Evolutionary conservation across 345 rosid species (phyloP), one percentile per base, ranked within the genome.

Genomic region (Viola odorata): DNA sequence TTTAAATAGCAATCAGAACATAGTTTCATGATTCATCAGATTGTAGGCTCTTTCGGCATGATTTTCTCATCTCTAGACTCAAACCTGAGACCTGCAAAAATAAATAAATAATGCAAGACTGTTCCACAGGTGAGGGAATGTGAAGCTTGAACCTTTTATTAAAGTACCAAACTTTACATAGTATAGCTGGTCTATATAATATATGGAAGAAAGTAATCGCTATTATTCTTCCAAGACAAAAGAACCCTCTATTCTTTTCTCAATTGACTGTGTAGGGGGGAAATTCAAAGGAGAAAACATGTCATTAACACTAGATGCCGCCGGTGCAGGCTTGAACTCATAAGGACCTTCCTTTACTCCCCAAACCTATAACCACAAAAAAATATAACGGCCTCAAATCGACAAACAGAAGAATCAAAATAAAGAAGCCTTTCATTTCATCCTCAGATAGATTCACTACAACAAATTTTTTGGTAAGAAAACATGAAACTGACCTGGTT

Each of bases 211-310:
- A 23, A 23, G 32, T 0, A 23, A 23, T 23, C 32, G 32, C 32
- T 23, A 68, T 84, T 65, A 84, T 70, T 85, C 98, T 69, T 80
- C 81, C 80, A 91, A 74, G 58, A 87, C 82, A 73, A 85, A 83
- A 10, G 96, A 91, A 51, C 95, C 95, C 61, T 91, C 84, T 41
- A 86, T 91, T 57, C 82, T 78, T 73, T 82, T 92, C 61, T 81
- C 91, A 55, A 79, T 59, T 3, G 89, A 62, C 45, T 76, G 83
- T 4, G 65, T 75, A 41, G 76, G 73, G 12, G 84, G 69, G 53
- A 82, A 81, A 65, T 77, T 89, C 61, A 85, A 55, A 58, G 87
- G 73, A 23, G 91, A 76, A 71, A 83, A 72, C 62, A 69, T 60
- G 60, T 78, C 87, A 56, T 78, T 80, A 53, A 68, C 52, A 65